A percentile compares a stretch with the other conserved stretches of the same genome.
These are phyloP conservation scores for Euptelea pleiosperma DNA, from an alignment of 164 flowering plant genomes.

Conservation along the genomic window DNA sequence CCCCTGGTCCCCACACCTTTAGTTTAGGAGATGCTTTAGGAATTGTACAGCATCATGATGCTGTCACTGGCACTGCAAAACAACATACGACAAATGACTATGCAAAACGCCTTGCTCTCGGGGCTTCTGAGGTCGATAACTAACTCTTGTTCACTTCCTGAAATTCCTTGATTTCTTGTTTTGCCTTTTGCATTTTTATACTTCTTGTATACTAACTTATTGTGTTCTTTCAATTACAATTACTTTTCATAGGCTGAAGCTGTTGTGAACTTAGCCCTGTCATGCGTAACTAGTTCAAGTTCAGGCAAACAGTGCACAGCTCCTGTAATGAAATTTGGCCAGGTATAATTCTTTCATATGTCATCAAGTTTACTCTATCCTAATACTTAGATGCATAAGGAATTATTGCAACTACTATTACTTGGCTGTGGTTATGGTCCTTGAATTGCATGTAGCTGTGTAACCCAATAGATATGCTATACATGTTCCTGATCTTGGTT, in stretches of 20 bases:
- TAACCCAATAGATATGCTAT: background rate
- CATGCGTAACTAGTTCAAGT: constrained; percentile 46
- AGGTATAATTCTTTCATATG: constrained; percentile 37
- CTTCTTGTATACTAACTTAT: constrained; percentile 2
- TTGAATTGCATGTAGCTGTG: background rate
- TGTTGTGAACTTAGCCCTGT: constrained; percentile 55
- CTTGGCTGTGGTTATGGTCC: background rate
- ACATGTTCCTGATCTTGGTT: too few relatives aligned
- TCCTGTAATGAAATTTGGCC: constrained; percentile 39
- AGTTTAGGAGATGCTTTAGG: constrained; percentile 85
- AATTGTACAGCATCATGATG: constrained; percentile 91
- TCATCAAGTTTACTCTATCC: background rate
- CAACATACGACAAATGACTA: constrained; percentile 91
- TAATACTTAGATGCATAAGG: background rate
- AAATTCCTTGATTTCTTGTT: background rate
- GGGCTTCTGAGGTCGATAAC: constrained; percentile 60
- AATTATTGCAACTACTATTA: background rate
- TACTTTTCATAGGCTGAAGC: constrained; percentile 47
- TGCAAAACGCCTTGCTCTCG: constrained; percentile 71
- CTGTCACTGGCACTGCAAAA: constrained; percentile 81
- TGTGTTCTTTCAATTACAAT: constrained; percentile 2
- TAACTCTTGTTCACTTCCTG: background rate
- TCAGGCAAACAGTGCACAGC: constrained; percentile 33
- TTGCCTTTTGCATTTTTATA: background rate
- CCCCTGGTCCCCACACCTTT: constrained; percentile 47